Evolutionary conservation across 495 filamentous ascomycete genomes (phyloP).

Genomic region (Hypoxylon trugodes): DNA sequence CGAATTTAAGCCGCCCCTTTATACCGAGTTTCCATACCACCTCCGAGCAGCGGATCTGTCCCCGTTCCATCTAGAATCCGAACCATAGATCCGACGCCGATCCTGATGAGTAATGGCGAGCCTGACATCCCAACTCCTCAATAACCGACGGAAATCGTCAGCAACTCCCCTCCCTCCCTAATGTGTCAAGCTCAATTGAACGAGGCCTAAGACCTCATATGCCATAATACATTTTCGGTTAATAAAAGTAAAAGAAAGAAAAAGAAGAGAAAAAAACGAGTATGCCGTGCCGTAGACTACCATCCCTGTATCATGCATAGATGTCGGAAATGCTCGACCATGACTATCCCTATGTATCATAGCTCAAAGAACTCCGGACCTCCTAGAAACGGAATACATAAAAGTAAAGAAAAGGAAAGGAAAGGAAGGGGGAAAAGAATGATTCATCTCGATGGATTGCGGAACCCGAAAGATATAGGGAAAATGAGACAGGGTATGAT

Average conservation of each 20-base stretch:
- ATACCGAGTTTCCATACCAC: slow-evolving; percentile 20
- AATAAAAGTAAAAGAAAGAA: slow-evolving; percentile 1
- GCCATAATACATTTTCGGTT: slow-evolving; percentile 38
- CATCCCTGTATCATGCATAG: slow-evolving; percentile 35
- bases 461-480: too few relatives aligned
- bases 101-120: slow-evolving; percentile 4
- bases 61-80: slow-evolving; percentile 37
- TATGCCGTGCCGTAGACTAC: slow-evolving; percentile 26
- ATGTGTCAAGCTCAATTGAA: slow-evolving; percentile 26
- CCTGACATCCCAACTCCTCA: slow-evolving; percentile 18
- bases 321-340: slow-evolving; percentile 41
- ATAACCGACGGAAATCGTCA: slow-evolving; percentile 10
- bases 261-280: slow-evolving; percentile 14
- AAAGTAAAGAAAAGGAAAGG: too few relatives aligned
- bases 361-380: slow-evolving; percentile 24
- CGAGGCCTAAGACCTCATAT: slow-evolving; percentile 26
- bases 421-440: slow-evolving; percentile 25
- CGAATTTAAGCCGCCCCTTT: slow-evolving; percentile 14
- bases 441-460: neutral
- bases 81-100: slow-evolving; percentile 29
- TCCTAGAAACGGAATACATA: slow-evolving; percentile 21
- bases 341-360: slow-evolving; percentile 37
- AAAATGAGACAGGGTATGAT: slow-evolving; percentile 4
- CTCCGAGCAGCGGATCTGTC: slow-evolving; percentile 36
- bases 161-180: slow-evolving; percentile 28